phyloP scores from a whole-genome alignment of 148 eudicot species.

The Vaccinium darrowii region DNA sequence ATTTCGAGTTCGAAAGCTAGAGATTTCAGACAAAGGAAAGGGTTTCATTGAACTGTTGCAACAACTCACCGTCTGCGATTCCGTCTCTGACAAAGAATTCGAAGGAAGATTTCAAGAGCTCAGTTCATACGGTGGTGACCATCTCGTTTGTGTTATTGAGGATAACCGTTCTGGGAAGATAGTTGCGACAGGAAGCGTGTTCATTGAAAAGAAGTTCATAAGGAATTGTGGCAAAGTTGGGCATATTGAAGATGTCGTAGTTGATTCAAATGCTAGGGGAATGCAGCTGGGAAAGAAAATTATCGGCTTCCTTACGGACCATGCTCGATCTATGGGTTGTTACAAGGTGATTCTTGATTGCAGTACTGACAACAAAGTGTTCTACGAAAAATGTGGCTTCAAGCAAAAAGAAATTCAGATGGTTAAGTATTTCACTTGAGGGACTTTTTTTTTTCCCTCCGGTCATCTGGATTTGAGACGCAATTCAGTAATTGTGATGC shows the following conservation, averaged over 20 bases:
- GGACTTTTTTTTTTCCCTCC: neutral
- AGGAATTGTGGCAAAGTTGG: constrained; percentile 86
- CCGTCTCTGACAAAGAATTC: constrained; percentile 64
- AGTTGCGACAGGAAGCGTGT: constrained; percentile 80
- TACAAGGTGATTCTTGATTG: constrained; percentile 96
- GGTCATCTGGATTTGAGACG: neutral
- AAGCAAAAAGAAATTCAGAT: constrained; percentile 75
- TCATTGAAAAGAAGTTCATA: constrained; percentile 77
- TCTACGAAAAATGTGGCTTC: constrained; percentile 87
- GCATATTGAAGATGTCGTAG: constrained; percentile 91
- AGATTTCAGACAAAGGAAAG: constrained; percentile 67
- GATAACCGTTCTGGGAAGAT: constrained; percentile 51
- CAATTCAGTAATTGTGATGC: neutral
- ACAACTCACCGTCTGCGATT: constrained; percentile 76
- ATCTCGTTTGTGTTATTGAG: constrained; percentile 77
- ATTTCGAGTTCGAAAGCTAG: constrained; percentile 55
- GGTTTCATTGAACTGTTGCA: constrained; percentile 77
- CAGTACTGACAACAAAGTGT: constrained; percentile 45
- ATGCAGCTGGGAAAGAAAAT: constrained; percentile 78
- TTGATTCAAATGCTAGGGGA: constrained; percentile 62
- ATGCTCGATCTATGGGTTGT: constrained; percentile 66
- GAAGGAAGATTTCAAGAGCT: constrained; percentile 66
- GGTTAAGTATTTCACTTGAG: constrained; percentile 71
- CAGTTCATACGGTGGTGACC: constrained; percentile 56
- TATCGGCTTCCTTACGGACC: constrained; percentile 53